phyloP scores from a whole-genome alignment of 192 early-diverging fungal genomes.

The Coemansia sp. region DNA sequence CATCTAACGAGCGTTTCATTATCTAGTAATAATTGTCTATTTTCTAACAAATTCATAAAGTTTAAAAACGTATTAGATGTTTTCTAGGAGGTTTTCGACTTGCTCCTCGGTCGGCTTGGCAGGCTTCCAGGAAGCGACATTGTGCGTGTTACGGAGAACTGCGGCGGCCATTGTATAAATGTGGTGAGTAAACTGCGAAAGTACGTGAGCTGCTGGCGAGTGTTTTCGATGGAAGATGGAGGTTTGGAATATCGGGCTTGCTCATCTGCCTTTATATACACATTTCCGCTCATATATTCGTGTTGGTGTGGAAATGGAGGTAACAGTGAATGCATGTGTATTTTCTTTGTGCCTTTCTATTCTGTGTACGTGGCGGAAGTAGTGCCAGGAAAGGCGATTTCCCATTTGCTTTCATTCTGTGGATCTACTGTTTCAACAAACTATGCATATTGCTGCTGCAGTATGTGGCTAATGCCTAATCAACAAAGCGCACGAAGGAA shows the following conservation, averaged over 20 bases:
- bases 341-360: not conserved
- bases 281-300: not conserved
- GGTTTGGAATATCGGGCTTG: not conserved
- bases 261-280: not conserved
- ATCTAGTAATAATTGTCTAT: slow-evolving; percentile 17
- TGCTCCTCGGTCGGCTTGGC: slow-evolving; percentile 16
- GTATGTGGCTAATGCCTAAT: slow-evolving; percentile 1
- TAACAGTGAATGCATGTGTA: not conserved
- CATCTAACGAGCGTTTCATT: slow-evolving; percentile 26
- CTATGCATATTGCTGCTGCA: not conserved
- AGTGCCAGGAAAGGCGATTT: not conserved
- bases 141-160: not conserved
- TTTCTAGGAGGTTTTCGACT: slow-evolving; percentile 12
- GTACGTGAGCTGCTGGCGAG: not conserved
- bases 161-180: not conserved
- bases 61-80: slow-evolving; percentile 1
- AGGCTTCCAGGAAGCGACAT: slow-evolving; percentile 7
- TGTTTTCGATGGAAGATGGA: not conserved
- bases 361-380: not conserved
- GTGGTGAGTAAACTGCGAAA: not conserved
- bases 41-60: not conserved
- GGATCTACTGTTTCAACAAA: not conserved
- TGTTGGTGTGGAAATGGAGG: not conserved
- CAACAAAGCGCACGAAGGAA: not conserved
- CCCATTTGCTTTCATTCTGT: not conserved